These are phyloP conservation scores for Psilocybe tampanensis DNA, from an alignment of 768 basidiomycete species.

Conservation along the genomic window DNA sequence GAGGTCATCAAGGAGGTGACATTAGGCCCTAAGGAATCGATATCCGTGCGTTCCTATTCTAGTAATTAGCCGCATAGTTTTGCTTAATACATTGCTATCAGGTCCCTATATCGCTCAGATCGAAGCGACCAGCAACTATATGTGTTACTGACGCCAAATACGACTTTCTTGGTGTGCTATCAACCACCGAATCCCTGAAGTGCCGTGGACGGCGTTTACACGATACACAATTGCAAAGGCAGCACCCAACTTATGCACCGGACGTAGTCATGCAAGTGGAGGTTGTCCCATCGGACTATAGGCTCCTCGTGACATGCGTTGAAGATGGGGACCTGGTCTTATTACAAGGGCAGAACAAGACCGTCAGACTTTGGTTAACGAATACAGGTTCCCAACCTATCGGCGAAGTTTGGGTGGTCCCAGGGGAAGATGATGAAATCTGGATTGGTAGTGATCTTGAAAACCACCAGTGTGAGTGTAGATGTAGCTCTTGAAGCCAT, in stretches of 20 bases:
- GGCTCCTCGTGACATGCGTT: constrained; percentile 58
- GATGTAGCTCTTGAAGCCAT: not conserved
- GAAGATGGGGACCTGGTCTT: constrained; percentile 55
- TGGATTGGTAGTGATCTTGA: constrained; percentile 43
- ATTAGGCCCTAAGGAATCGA: constrained; percentile 64
- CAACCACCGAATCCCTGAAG: constrained; percentile 64
- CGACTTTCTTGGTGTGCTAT: constrained; percentile 74
- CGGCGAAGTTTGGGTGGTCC: constrained; percentile 71
- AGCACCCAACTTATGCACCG: constrained; percentile 69
- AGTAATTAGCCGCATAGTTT: not conserved
- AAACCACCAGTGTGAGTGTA: constrained; percentile 16
- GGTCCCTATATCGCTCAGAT: constrained; percentile 68
- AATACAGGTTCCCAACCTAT: constrained; percentile 69
- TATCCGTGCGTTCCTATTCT: constrained; percentile 48
- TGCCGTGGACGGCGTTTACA: constrained; percentile 78
- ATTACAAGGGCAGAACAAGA: constrained; percentile 68
- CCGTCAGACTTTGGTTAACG: constrained; percentile 56
- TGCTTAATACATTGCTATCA: constrained; percentile 21
- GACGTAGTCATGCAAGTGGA: constrained; percentile 63
- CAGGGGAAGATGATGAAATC: constrained; percentile 62
- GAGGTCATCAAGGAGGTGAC: constrained; percentile 63
- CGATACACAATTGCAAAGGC: constrained; percentile 70
- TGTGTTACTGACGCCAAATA: constrained; percentile 61
- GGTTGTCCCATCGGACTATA: constrained; percentile 67
- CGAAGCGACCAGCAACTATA: constrained; percentile 52